Conservation (phyloP, 805 yeast species). For the Pichia sporocuriosa region DNA sequence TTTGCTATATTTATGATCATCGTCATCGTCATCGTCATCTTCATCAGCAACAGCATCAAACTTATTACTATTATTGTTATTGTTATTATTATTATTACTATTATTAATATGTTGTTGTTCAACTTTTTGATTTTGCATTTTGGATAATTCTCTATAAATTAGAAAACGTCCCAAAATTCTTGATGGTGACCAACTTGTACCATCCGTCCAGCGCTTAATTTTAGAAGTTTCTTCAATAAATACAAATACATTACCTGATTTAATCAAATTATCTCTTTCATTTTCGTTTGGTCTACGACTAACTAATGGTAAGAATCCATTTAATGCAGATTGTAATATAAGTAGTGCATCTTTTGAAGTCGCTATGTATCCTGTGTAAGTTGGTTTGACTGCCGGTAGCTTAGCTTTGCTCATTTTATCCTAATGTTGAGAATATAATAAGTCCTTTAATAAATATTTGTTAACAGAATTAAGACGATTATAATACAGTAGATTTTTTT, state of each 20-base stretch:
- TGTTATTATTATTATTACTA: too few species aligned
- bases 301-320: slow-evolving; percentile 52
- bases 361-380: slow-evolving; percentile 70
- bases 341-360: slow-evolving; percentile 79
- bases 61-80: neutral
- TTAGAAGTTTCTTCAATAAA: slow-evolving; percentile 78
- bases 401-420: neutral
- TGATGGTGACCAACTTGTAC: slow-evolving; percentile 91
- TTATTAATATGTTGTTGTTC: too few species aligned
- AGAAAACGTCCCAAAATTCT: slow-evolving; percentile 80
- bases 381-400: slow-evolving; percentile 33
- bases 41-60: neutral
- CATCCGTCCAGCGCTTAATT: slow-evolving; percentile 94
- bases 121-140: slow-evolving; percentile 23
- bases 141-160: slow-evolving; percentile 67
- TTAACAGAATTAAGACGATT: too few species aligned
- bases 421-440: too few species aligned
- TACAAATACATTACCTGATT: slow-evolving; percentile 76
- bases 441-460: too few species aligned
- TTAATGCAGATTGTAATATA: slow-evolving; percentile 71
- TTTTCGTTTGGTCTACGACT: slow-evolving; percentile 77
- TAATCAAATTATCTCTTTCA: slow-evolving; percentile 60
- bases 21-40: slow-evolving; percentile 29
- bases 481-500: too few species aligned
- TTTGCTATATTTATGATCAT: too few species aligned